These are phyloP conservation scores for Arthrinium phaeospermum DNA, from an alignment of 2,329 filamentous ascomycete species.

Conservation along the genomic window DNA sequence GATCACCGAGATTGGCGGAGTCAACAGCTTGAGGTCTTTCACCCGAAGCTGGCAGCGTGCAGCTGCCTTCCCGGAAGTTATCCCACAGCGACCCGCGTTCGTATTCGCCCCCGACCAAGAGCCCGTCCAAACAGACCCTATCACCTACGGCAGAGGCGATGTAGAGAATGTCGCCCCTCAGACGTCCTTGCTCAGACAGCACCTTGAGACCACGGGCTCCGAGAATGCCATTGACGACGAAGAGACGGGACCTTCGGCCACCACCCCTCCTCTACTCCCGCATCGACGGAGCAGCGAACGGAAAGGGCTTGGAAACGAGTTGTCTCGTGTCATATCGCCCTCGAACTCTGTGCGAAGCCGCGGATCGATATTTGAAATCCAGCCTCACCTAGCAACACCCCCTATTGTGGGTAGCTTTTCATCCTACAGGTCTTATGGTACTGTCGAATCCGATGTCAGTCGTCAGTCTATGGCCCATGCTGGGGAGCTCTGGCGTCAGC, in stretches of 20 bases:
- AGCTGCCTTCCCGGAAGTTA: conserved; percentile 85
- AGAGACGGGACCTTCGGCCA: conserved; percentile 31
- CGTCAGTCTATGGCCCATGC: conserved; percentile 57
- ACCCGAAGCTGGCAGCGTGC: conserved; percentile 91
- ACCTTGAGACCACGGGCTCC: conserved; percentile 50
- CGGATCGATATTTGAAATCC: conserved; percentile 60
- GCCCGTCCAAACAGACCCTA: conserved; percentile 44
- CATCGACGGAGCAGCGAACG: conserved; percentile 42
- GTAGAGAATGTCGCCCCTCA: conserved; percentile 43
- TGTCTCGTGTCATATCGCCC: conserved; percentile 38
- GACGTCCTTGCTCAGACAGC: conserved; percentile 57
- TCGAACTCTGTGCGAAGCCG: conserved; percentile 41
- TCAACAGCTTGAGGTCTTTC: conserved; percentile 94
- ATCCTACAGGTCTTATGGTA: conserved; percentile 61
- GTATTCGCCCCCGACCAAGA: conserved; percentile 65
- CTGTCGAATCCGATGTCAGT: conserved; percentile 50
- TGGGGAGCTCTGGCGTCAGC: conserved; percentile 57
- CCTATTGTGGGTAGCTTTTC: conserved; percentile 76
- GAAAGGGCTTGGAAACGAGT: conserved; percentile 54
- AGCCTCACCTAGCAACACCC: conserved; percentile 68
- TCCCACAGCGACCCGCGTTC: conserved; percentile 79
- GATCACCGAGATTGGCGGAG: conserved; percentile 78
- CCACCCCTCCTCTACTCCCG: conserved; percentile 25
- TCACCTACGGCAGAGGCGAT: conserved; percentile 49
- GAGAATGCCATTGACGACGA: conserved; percentile 36